phyloP scores from a whole-genome alignment of 805 yeast genomes.

The Metschnikowia orientalis region DNA sequence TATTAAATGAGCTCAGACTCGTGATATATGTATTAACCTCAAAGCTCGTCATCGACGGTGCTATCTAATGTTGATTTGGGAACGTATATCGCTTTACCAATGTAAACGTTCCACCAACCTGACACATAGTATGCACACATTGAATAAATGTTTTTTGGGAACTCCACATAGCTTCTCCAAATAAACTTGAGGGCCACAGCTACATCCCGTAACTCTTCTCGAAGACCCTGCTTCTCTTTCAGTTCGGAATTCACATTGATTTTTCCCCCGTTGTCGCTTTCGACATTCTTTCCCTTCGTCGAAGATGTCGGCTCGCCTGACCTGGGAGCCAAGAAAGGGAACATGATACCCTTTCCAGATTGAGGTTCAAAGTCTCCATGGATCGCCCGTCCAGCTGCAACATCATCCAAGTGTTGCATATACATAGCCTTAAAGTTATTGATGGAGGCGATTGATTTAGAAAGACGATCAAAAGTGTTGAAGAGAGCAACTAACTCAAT shows the following conservation, averaged over 20 bases:
- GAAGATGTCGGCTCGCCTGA: neutral
- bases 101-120: slow-evolving; percentile 67
- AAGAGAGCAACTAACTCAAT: slow-evolving; percentile 86
- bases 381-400: slow-evolving; percentile 33
- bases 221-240: slow-evolving; percentile 13
- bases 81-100: slow-evolving; percentile 47
- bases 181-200: slow-evolving; percentile 62
- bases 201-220: slow-evolving; percentile 50
- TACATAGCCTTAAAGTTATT: slow-evolving; percentile 63
- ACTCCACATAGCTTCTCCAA: slow-evolving; percentile 55
- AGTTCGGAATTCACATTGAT: slow-evolving; percentile 6
- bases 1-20: no score
- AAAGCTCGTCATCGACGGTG: slow-evolving; percentile 15
- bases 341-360: slow-evolving; percentile 31
- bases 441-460: slow-evolving; percentile 76
- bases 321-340: slow-evolving; percentile 32
- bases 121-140: slow-evolving; percentile 45
- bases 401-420: slow-evolving; percentile 37
- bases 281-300: neutral
- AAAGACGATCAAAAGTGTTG: slow-evolving; percentile 88
- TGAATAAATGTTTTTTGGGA: slow-evolving; percentile 62
- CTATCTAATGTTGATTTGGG: slow-evolving; percentile 12
- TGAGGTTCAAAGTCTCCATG: slow-evolving; percentile 39
- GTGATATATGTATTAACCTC: no score
- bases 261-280: slow-evolving; percentile 7